A percentile compares a stretch with the other conserved stretches of the same genome.
Evolutionary conservation across 1,139 yeast genomes (phyloP).

Genomic region (Hemisphaericaspora xylanilytica): DNA sequence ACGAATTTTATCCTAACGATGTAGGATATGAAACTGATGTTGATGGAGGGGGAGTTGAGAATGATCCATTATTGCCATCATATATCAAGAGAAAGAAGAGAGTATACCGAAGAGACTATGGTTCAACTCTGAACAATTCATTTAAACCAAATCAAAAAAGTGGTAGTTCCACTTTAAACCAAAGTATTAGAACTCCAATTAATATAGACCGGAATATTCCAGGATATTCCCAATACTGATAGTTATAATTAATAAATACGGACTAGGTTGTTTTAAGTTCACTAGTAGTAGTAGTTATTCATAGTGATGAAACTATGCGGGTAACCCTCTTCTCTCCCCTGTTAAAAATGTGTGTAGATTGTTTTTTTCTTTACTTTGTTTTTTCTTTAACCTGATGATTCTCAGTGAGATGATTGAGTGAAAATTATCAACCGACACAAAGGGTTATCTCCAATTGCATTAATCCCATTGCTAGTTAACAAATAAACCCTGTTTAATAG

Average conservation of each 20-base stretch:
- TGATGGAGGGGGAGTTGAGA: conserved; percentile 34
- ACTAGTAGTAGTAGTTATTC: no score
- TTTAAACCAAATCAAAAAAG: not conserved
- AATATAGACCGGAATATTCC: conserved; percentile 40
- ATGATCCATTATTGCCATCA: conserved; percentile 32
- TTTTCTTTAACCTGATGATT: no score
- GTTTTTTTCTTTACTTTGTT: no score
- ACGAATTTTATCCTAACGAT: conserved; percentile 23
- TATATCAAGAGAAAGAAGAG: conserved; percentile 18
- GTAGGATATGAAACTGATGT: conserved; percentile 49
- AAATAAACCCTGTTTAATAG: not conserved
- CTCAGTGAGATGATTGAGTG: no score
- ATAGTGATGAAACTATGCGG: no score
- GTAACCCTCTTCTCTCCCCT: no score
- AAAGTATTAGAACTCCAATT: conserved; percentile 27
- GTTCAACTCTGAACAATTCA: conserved; percentile 13
- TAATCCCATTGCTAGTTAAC: no score
- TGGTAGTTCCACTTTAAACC: conserved; percentile 18
- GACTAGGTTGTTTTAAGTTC: no score
- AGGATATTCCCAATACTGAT: conserved; percentile 11
- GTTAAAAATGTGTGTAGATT: no score
- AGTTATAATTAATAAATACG: not conserved
- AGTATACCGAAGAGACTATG: conserved; percentile 17
- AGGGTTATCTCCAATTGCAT: no score
- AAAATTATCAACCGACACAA: no score